Percentiles rank a stretch among this genome's conserved stretches.
These are phyloP conservation scores for Scedosporium dehoogii DNA, from an alignment of 2,329 filamentous ascomycete genomes.

Conservation along the genomic window DNA sequence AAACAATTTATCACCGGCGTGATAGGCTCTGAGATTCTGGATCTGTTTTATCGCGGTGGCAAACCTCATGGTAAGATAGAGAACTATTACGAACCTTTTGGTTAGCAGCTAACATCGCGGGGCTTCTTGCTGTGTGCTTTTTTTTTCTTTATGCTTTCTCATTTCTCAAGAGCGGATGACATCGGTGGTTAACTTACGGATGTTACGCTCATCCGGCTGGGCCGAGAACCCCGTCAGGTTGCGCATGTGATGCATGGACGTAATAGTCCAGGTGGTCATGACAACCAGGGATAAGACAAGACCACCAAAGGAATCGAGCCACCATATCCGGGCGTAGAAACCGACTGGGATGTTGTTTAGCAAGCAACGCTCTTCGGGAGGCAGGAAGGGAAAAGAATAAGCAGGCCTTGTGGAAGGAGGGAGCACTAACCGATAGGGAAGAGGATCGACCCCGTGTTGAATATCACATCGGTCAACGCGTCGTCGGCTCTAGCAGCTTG, in stretches of 20 bases:
- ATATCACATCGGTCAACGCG: constrained; percentile 67
- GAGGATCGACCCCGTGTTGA: constrained; percentile 81
- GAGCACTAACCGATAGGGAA: constrained; percentile 38
- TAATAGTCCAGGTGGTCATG: constrained; percentile 69
- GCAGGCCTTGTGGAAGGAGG: neutral
- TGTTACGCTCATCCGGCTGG: constrained; percentile 70
- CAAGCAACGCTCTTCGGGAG: neutral
- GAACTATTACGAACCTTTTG: constrained; percentile 27
- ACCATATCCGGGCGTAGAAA: constrained; percentile 70
- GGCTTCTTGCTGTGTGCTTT: too few species aligned
- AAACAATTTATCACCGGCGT: constrained; percentile 76
- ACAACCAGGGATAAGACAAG: constrained; percentile 69
- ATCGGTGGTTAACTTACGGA: constrained; percentile 28
- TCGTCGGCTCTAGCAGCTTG: constrained; percentile 31
- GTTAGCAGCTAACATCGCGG: neutral
- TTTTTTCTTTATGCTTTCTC: neutral
- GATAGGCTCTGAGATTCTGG: constrained; percentile 76
- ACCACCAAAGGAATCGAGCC: constrained; percentile 72
- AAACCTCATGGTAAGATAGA: constrained; percentile 91
- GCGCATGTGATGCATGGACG: constrained; percentile 66
- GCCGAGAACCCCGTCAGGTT: constrained; percentile 73
- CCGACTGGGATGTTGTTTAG: constrained; percentile 38
- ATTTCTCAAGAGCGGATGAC: neutral
- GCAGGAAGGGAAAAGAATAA: neutral
- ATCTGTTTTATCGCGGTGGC: constrained; percentile 80